A percentile compares a stretch with the other conserved stretches of the same genome.
phyloP scores from a whole-genome alignment of 1,284 basidiomycete species.

The Microbotryum intermedium region DNA sequence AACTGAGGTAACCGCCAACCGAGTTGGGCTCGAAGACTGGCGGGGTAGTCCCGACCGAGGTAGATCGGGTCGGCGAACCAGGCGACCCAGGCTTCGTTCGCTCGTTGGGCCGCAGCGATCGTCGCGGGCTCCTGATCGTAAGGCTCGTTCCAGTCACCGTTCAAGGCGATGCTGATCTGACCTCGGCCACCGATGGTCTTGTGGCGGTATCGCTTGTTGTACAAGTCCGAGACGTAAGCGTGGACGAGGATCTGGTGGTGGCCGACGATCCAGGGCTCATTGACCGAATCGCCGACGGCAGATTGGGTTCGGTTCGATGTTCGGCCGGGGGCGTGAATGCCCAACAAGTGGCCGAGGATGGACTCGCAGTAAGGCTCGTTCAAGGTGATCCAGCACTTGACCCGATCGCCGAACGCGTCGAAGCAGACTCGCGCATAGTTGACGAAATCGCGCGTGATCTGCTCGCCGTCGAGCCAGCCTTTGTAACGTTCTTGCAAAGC shows the following conservation, averaged over 20 bases:
- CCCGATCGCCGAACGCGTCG: conserved; percentile 60
- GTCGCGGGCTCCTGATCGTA: conserved; percentile 49
- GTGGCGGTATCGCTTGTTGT: conserved; percentile 53
- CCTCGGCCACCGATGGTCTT: conserved; percentile 45
- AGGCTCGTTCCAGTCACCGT: conserved; percentile 61
- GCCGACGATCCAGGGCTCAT: conserved; percentile 64
- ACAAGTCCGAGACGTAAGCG: conserved; percentile 55
- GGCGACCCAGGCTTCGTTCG: conserved; percentile 11
- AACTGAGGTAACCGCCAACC: conserved; percentile 59
- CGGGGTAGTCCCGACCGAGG: conserved; percentile 50
- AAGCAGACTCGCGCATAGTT: conserved; percentile 63
- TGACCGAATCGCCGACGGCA: conserved; percentile 52
- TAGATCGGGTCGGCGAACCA: conserved; percentile 21
- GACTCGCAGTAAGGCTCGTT: conserved; percentile 54
- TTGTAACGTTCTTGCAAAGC: conserved; percentile 51
- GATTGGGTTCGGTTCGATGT: conserved; percentile 53
- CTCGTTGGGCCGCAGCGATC: conserved; percentile 48
- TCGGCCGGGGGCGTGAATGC: conserved; percentile 59
- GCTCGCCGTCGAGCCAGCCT: conserved; percentile 59
- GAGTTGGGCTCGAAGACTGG: conserved; percentile 52
- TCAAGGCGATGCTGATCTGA: conserved; percentile 63
- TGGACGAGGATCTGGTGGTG: conserved; percentile 62
- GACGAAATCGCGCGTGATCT: conserved; percentile 55
- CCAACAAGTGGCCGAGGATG: conserved; percentile 54
- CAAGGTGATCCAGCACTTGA: conserved; percentile 56